These are phyloP conservation scores for Calonectria montana DNA, from an alignment of 2,329 filamentous ascomycete species.

Conservation along the genomic window DNA sequence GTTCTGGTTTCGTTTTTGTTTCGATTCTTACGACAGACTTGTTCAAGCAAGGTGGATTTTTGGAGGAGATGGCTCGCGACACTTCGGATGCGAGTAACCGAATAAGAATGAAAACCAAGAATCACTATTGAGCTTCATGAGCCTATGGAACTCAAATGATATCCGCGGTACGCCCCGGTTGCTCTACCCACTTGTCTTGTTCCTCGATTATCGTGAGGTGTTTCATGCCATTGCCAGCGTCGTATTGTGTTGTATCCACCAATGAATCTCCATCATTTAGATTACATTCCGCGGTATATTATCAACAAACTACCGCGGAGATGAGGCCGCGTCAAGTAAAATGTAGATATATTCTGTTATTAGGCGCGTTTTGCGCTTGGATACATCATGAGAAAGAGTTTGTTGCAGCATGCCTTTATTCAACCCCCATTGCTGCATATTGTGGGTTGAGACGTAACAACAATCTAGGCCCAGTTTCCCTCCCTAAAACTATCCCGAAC, in stretches of 20 bases:
- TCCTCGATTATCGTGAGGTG: background rate
- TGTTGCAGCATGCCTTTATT: too few relatives aligned
- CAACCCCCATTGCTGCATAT: too few relatives aligned
- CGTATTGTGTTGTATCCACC: background rate
- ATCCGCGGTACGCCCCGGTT: constrained; percentile 34
- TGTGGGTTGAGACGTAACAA: background rate
- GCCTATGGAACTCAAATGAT: constrained; percentile 43
- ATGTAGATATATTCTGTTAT: background rate
- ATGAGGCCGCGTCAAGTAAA: background rate
- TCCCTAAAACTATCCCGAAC: background rate
- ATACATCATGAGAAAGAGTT: background rate
- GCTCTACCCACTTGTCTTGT: constrained; percentile 29
- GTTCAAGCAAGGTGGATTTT: constrained; percentile 22
- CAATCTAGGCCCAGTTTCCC: background rate
- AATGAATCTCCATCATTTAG: too few relatives aligned
- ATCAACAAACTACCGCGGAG: too few relatives aligned
- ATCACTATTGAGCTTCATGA: constrained; percentile 33
- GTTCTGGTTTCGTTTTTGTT: constrained; percentile 32
- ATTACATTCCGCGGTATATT: too few relatives aligned
- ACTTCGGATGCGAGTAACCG: background rate
- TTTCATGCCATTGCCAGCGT: background rate
- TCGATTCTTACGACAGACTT: constrained; percentile 21
- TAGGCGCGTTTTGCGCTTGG: background rate
- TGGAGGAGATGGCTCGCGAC: constrained; percentile 31
- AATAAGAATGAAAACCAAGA: constrained; percentile 34